Conservation (phyloP, 2,329 filamentous ascomycete species). For the Chaetomiaceae sp. region DNA sequence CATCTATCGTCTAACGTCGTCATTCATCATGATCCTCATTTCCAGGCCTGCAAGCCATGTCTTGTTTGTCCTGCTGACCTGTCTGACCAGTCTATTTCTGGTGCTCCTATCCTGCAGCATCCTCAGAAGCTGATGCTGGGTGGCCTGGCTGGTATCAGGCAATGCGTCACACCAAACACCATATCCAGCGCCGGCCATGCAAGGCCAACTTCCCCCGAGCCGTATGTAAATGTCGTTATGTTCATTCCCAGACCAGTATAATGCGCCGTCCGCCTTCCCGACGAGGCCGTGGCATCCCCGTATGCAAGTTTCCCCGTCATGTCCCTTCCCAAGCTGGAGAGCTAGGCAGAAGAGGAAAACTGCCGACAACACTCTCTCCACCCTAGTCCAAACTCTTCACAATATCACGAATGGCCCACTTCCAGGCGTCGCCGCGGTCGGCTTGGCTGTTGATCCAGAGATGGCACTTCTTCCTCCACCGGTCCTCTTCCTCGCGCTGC, state of each 20-base stretch:
- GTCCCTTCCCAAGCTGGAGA: too few relatives aligned
- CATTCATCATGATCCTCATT: conserved; percentile 14
- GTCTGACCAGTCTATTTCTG: too few relatives aligned
- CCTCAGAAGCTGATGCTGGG: neutral
- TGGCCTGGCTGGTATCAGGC: neutral
- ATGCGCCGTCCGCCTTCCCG: too few relatives aligned
- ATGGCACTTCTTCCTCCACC: conserved; percentile 84
- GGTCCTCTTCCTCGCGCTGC: conserved; percentile 85
- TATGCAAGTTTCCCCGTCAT: too few relatives aligned
- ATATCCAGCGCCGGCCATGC: neutral
- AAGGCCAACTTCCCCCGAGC: neutral
- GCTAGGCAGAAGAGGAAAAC: too few relatives aligned
- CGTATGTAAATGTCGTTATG: neutral
- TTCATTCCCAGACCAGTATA: neutral
- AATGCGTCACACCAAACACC: neutral
- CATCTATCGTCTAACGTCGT: conserved; percentile 20
- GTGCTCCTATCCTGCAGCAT: too few relatives aligned
- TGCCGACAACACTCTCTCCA: too few relatives aligned
- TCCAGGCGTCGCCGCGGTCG: conserved; percentile 59
- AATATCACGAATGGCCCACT: conserved; percentile 69
- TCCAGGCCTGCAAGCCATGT: neutral
- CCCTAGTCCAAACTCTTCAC: too few relatives aligned
- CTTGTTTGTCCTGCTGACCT: neutral
- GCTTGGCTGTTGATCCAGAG: conserved; percentile 67
- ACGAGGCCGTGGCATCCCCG: too few relatives aligned